Conservation (phyloP, 2,329 filamentous ascomycete species). For the Trichoderma sp. region DNA sequence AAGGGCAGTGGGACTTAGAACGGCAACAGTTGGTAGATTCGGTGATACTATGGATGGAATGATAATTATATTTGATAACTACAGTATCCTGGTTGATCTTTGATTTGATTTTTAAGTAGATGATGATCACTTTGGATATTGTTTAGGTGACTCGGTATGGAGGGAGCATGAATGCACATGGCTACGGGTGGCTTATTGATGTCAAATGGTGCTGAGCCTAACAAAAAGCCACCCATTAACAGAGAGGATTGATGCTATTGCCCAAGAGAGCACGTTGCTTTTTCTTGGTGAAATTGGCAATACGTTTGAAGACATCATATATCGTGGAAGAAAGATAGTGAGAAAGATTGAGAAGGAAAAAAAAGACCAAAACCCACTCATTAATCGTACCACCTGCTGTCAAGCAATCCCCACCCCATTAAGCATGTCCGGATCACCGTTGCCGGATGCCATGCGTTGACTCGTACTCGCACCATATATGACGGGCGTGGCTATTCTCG, state of each 20-base stretch:
- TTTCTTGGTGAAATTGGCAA: not conserved
- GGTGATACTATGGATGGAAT: not conserved
- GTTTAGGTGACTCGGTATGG: not conserved
- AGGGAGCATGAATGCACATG: not conserved
- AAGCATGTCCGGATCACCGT: not conserved
- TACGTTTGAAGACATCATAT: not conserved
- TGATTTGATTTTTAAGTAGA: not conserved
- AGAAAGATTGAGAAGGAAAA: not conserved
- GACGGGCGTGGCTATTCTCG: not conserved
- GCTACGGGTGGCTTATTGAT: not conserved
- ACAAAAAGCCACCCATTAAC: not conserved
- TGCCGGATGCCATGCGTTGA: not conserved
- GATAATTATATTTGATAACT: not conserved
- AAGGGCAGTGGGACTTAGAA: not conserved
- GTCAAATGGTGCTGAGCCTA: not conserved
- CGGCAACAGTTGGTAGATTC: not conserved
- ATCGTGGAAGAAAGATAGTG: not conserved
- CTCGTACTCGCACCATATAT: not conserved
- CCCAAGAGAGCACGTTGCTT: not conserved
- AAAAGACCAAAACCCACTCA: not conserved
- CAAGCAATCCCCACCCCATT: not conserved
- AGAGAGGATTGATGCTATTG: not conserved
- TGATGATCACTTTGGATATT: not conserved
- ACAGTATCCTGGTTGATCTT: too few relatives aligned
- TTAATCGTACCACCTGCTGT: not conserved